Evolutionary conservation across 768 basidiomycete genomes (phyloP).

Genomic region (Russula sp.): DNA sequence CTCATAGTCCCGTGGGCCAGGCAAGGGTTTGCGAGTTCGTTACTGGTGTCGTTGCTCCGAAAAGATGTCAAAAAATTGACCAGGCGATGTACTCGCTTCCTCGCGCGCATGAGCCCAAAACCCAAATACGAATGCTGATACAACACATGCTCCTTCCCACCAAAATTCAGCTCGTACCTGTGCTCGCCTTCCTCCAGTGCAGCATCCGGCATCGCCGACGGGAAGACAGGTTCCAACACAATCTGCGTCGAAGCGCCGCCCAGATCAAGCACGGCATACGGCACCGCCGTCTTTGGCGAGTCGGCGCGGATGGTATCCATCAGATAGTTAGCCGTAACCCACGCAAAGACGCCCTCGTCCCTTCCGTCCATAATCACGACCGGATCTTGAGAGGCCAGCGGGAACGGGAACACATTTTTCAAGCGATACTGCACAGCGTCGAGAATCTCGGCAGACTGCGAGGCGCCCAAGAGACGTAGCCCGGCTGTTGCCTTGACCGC

Average conservation of each 20-base stretch:
- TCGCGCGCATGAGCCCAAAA: conserved; percentile 89
- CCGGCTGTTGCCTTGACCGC: conserved; percentile 95
- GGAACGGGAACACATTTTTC: conserved; percentile 63
- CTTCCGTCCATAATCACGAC: conserved; percentile 93
- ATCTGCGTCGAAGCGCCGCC: conserved; percentile 98
- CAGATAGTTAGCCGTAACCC: conserved; percentile 97
- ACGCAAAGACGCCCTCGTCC: conserved; percentile 97
- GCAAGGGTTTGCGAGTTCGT: conserved; percentile 73
- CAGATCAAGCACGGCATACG: conserved; percentile 91
- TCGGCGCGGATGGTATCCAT: conserved; percentile 66
- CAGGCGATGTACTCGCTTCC: conserved; percentile 80
- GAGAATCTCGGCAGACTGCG: conserved; percentile 67
- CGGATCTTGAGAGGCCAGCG: conserved; percentile 53
- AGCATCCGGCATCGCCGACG: conserved; percentile 38
- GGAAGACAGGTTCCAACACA: conserved; percentile 84
- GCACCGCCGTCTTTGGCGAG: conserved; percentile 44
- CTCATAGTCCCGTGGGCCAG: conserved; percentile 63
- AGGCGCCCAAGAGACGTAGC: conserved; percentile 62
- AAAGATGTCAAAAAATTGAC: conserved; percentile 79
- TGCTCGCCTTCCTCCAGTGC: conserved; percentile 79
- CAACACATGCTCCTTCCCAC: conserved; percentile 63
- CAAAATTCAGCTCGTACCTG: conserved; percentile 81
- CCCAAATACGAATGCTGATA: conserved; percentile 99
- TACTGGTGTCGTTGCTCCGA: conserved; percentile 36
- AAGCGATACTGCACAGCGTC: conserved; percentile 65